Evolutionary conservation across 2,329 filamentous ascomycete species (phyloP).

Genomic region (Arthroderma sp.): DNA sequence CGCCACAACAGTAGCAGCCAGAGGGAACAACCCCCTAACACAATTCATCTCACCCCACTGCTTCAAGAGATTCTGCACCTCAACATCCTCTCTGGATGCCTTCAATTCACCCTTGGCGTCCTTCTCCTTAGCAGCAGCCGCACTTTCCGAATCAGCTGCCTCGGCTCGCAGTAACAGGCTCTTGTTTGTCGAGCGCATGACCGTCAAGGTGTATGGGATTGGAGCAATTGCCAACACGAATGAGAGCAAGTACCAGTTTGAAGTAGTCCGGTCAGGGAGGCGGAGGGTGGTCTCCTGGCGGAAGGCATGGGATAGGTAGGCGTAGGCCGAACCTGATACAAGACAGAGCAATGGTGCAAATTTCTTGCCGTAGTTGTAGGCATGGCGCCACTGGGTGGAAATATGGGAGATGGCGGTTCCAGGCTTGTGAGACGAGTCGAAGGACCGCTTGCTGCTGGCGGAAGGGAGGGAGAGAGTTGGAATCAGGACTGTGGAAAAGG

Average conservation of each 20-base stretch:
- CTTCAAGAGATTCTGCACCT: conserved; percentile 11
- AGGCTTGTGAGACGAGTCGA: conserved; percentile 8
- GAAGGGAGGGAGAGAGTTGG: conserved; percentile 8
- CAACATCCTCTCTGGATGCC: conserved; percentile 9
- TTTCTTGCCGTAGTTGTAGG: conserved; percentile 38
- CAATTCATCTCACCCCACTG: conserved; percentile 8
- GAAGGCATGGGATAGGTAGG: conserved; percentile 22
- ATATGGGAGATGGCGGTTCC: conserved; percentile 14
- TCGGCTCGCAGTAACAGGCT: conserved; percentile 17
- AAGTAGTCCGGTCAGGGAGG: conserved; percentile 8
- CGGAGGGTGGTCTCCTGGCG: conserved; percentile 7
- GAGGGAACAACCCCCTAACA: conserved; percentile 8
- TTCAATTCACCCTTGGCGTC: conserved; percentile 6
- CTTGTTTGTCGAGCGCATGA: conserved; percentile 20
- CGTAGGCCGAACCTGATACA: conserved; percentile 40
- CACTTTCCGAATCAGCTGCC: conserved; percentile 14
- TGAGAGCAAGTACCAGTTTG: conserved; percentile 16
- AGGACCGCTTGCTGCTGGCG: conserved; percentile 6
- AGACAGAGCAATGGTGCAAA: conserved; percentile 39
- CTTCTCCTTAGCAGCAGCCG: conserved; percentile 8
- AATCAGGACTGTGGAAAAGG: conserved; percentile 7
- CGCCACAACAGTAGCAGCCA: conserved; percentile 6
- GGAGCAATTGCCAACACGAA: conserved; percentile 20
- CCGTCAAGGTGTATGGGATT: conserved; percentile 20
- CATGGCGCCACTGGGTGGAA: conserved; percentile 18